Evolutionary conservation across 1,139 yeast species (phyloP), one percentile per base, ranked within the genome.

Genomic region (Blastobotrys proliferans): DNA sequence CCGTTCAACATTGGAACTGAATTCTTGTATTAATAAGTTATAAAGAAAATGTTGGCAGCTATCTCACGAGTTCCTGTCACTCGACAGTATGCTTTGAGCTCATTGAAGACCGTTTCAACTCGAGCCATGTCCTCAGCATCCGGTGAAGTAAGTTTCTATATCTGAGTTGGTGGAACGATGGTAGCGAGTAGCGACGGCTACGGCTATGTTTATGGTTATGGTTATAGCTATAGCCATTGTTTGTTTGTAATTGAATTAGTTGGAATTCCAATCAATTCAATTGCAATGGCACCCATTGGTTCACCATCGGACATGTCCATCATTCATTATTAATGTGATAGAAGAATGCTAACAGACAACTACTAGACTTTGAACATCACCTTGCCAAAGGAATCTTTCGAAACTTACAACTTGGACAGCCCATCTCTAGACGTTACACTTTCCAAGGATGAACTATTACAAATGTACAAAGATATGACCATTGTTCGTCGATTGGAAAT

Each of bases 401-500:
- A 85, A 67, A 84, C 88, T 43, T 94, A 88, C 74, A 73, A 83
- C 68, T 67, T 94, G 55, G 77, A 75, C 13, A 60, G 61, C 19
- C 96, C 97, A 43, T 73, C 75, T 41, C 72, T 83, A 58, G 69
- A 71, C 40, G 84, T 85, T 62, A 81, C 81, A 65, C 81, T 95
- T 45, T 81, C 86, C 59, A 88, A 87, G 76, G 77, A 77, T 39
- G 76, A 82, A 45, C 71, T 92, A 58, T 73, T 92, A 62, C 81
- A 87, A 64, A 88, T 92, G 97, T 92, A 90, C 79, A 86, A 87
- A 72, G 95, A 92, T 64, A 90, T 92, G 97, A 79, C 84, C 54
- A 70, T 83, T 56, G 81, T 90, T 28, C 67, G 98, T 76, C 85
- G 98, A 71, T 81, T 92, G 92, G 98, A 92, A 73, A 90, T 92